These are phyloP conservation scores for Quercus alba DNA, from an alignment of 306 rosid genomes.

Conservation along the genomic window DNA sequence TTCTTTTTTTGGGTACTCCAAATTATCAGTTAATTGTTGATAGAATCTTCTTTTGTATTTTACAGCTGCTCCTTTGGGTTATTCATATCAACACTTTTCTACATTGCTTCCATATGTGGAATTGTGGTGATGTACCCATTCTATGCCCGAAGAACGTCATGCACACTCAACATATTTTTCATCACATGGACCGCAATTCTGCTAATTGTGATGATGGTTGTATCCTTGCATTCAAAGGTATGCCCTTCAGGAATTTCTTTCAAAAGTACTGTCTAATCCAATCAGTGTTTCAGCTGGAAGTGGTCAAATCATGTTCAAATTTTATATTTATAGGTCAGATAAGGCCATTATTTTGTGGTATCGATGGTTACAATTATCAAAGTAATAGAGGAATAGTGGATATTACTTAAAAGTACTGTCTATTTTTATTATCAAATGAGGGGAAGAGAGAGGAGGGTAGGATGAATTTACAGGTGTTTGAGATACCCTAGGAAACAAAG, in stretches of 20 bases:
- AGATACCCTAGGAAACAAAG: too few species aligned
- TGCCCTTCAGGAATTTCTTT: not conserved
- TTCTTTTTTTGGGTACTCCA: not conserved
- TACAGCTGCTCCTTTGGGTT: slow-evolving; percentile 79
- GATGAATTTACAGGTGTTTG: too few species aligned
- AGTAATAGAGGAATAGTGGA: too few species aligned
- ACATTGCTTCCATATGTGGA: slow-evolving; percentile 63
- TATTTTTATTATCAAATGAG: too few species aligned
- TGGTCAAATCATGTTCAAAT: not conserved
- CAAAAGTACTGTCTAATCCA: not conserved
- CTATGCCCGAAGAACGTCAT: slow-evolving; percentile 47
- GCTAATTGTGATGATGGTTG: slow-evolving; percentile 57
- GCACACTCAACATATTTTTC: slow-evolving; percentile 77
- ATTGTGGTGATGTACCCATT: slow-evolving; percentile 51
- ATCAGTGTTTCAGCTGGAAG: not conserved
- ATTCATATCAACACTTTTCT: slow-evolving; percentile 63
- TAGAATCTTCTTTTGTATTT: slow-evolving; percentile 13
- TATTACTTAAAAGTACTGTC: too few species aligned
- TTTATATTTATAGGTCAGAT: not conserved
- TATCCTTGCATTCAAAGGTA: slow-evolving; percentile 82
- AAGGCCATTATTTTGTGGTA: not conserved
- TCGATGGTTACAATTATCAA: too few species aligned
- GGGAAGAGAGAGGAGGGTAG: too few species aligned
- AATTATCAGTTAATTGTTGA: not conserved
- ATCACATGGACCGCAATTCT: slow-evolving; percentile 84